Conservation (phyloP, 1,284 basidiomycete genomes). For the Irpex rosettiformis region DNA sequence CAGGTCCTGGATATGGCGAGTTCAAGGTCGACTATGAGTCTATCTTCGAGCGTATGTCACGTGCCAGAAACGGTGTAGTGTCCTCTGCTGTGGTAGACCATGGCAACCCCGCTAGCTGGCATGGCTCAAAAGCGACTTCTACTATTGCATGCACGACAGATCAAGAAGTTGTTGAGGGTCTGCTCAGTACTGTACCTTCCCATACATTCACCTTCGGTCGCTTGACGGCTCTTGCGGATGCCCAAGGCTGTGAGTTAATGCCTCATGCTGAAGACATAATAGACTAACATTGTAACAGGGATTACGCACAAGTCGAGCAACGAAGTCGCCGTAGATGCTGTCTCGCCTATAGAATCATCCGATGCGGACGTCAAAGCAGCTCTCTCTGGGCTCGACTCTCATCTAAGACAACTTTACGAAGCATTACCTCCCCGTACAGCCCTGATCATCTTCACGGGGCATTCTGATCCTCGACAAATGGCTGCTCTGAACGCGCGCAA, state of each 20-base stretch:
- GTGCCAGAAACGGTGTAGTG: constrained; percentile 43
- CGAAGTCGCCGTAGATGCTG: constrained; percentile 28
- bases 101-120: constrained; percentile 77
- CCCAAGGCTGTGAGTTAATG: constrained; percentile 67
- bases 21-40: constrained; percentile 81
- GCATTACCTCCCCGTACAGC: constrained; percentile 77
- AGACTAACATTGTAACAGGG: constrained; percentile 38
- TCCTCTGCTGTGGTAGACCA: constrained; percentile 79
- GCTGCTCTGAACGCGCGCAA: constrained; percentile 65
- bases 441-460: constrained; percentile 81
- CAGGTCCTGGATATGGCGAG: constrained; percentile 79
- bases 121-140: constrained; percentile 77
- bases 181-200: constrained; percentile 55
- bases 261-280: background rate
- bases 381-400: constrained; percentile 51
- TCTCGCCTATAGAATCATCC: background rate
- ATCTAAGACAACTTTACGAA: constrained; percentile 60
- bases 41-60: constrained; percentile 79
- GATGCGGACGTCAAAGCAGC: background rate
- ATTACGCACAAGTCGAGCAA: constrained; percentile 47
- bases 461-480: constrained; percentile 82
- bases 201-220: constrained; percentile 84
- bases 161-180: constrained; percentile 66
- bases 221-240: constrained; percentile 74
- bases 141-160: constrained; percentile 72